A percentile compares a stretch with the other conserved stretches of the same genome.
Conservation (phyloP, 2,329 filamentous ascomycete species). For the Pestalotiopsis fici region DNA sequence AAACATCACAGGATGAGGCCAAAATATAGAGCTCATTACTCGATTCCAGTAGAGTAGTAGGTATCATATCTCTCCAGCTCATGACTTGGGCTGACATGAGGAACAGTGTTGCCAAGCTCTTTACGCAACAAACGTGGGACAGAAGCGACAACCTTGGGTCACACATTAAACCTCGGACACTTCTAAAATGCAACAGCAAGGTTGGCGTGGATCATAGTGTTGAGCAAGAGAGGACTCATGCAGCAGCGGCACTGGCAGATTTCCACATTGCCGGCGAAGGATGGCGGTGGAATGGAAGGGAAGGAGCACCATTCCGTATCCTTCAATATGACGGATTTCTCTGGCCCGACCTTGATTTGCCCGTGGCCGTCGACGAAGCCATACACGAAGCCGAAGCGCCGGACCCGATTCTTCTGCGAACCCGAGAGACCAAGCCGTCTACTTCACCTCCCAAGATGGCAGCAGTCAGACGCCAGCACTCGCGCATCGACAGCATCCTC, state of each 20-base stretch:
- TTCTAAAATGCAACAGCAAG: not conserved
- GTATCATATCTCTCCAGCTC: conserved; percentile 14
- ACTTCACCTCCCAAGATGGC: not conserved
- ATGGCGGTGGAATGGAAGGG: conserved; percentile 26
- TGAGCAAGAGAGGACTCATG: not conserved
- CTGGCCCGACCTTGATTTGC: conserved; percentile 26
- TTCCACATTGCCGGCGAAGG: conserved; percentile 23
- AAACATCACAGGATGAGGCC: conserved; percentile 31
- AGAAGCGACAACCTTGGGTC: not conserved
- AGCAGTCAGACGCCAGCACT: not conserved
- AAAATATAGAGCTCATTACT: conserved; percentile 32
- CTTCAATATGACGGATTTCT: conserved; percentile 28
- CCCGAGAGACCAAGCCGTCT: not conserved
- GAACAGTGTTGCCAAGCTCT: conserved; percentile 24
- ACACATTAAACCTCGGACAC: not conserved
- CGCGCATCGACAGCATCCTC: not conserved
- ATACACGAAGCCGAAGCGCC: conserved; percentile 20
- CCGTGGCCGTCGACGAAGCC: conserved; percentile 23
- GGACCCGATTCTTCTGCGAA: not conserved
- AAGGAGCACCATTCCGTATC: conserved; percentile 29
- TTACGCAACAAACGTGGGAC: conserved; percentile 16
- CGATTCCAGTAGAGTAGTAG: conserved; percentile 32
- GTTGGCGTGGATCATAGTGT: not conserved
- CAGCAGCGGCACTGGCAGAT: conserved; percentile 21
- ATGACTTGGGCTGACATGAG: not conserved